Base-by-base conservation (phyloP, 2,329 filamentous ascomycete species). In the Pyrenochaeta sp. region DNA sequence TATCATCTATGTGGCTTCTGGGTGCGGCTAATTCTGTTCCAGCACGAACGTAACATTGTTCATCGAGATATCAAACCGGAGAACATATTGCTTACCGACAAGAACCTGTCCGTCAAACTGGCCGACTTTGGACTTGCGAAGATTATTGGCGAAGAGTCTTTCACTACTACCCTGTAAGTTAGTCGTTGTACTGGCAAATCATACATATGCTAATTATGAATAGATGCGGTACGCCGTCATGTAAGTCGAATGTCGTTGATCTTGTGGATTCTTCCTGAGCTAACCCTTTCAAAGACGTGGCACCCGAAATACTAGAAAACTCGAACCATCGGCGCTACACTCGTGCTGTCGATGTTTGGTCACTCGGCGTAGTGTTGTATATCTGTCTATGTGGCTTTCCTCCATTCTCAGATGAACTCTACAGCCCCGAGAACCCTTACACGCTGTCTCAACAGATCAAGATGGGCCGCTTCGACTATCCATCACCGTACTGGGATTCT, bases 41-140 rank as follows among this genome's bases (percentile, higher is more conserved):
- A 97, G 94, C 95, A 99, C 75, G 95, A 98, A 60, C 91, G 95
- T 62, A 96, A 95, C 70, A 96, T 99, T 76, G 93, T 98, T 5
- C 95, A 99, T 77, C 90, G 95, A 56, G 95, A 99, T 70, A 97
- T 99, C 79, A 98, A 97, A 78, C 94, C 93, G 0, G 94, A 98
- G 75, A 98, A 98, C 71, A 98, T 99, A 34, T 81, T 99, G 8
- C 82, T 99, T 36, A 88, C 90, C 5, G 92, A 97, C 78, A 92
- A 92, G 71, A 85, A 95, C 34, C 81, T 97, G 28, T 89, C 89
- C 58, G 90, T 97, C 63, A 99, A 99, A 79, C 81, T 99, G 60
- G 95, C 93, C 22, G 95, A 99, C 78, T 99, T 99, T 78, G 95
- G 95, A 45, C 85, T 99, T 37, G 94, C 95, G 42, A 99, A 99